A percentile compares a stretch with the other conserved stretches of the same genome.
Evolutionary conservation across 345 rosid species (phyloP).

Genomic region (Anacardium occidentale): DNA sequence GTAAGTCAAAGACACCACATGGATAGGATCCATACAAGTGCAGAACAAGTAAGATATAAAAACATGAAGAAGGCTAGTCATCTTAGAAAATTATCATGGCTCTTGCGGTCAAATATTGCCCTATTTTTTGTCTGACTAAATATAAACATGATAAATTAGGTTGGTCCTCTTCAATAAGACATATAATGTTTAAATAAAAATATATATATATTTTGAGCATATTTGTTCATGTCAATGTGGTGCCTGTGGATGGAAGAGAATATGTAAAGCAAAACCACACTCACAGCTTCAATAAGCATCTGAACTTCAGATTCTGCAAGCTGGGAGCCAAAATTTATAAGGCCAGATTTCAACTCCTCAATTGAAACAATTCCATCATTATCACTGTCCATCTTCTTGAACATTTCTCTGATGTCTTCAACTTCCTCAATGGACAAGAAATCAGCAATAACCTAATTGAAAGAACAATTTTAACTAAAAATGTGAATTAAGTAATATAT

Average conservation of each 20-base stretch:
- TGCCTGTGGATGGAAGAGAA: slow-evolving; percentile 1
- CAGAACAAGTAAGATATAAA: neutral
- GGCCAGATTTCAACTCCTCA: slow-evolving; percentile 91
- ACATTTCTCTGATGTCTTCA: slow-evolving; percentile 90
- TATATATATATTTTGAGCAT: neutral
- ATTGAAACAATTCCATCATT: slow-evolving; percentile 84
- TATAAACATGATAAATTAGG: neutral
- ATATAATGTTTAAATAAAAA: neutral
- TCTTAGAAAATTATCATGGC: neutral
- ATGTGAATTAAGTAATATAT: no score
- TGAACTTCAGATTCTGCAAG: slow-evolving; percentile 94
- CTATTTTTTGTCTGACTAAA: slow-evolving; percentile 3
- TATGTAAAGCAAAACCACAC: slow-evolving; percentile 28
- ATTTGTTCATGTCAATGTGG: slow-evolving; percentile 15
- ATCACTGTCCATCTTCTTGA: slow-evolving; percentile 91
- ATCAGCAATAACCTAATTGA: slow-evolving; percentile 83
- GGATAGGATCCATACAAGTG: slow-evolving; percentile 13
- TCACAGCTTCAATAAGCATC: slow-evolving; percentile 96
- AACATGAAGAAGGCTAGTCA: neutral
- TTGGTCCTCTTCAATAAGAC: neutral
- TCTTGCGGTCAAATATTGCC: neutral
- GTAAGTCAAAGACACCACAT: slow-evolving; percentile 8
- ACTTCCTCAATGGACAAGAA: slow-evolving; percentile 89
- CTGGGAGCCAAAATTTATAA: slow-evolving; percentile 66
- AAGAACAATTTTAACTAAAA: slow-evolving; percentile 10